Conservation (phyloP, 306 rosid species). For the Rosa persica region DNA sequence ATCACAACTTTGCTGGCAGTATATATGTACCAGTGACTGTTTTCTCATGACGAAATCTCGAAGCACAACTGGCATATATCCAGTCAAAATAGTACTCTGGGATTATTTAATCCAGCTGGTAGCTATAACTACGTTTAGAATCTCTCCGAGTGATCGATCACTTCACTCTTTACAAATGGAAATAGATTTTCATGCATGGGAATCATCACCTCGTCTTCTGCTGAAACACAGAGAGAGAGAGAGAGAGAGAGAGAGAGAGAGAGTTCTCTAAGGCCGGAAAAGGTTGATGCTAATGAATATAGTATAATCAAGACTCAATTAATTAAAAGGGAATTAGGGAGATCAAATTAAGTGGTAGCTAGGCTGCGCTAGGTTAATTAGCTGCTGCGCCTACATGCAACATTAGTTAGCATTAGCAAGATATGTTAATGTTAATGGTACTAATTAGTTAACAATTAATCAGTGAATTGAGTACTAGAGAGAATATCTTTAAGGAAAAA, state of each 20-base stretch:
- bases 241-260: neutral
- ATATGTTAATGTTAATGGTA: neutral
- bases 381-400: neutral
- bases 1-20: neutral
- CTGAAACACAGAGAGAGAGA: neutral
- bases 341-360: neutral
- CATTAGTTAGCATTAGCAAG: neutral
- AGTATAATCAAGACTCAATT: neutral
- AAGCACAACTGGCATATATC: neutral
- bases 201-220: conserved; percentile 2
- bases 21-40: neutral
- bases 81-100: neutral
- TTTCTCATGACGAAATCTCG: neutral
- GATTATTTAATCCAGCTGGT: neutral
- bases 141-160: neutral
- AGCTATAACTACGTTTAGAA: neutral
- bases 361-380: neutral
- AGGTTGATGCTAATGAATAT: neutral
- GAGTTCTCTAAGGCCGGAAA: neutral
- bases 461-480: neutral
- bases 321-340: neutral
- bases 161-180: neutral
- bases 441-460: neutral
- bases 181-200: conserved; percentile 2
- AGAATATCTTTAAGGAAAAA: neutral